Conservation (phyloP, 768 basidiomycete genomes). For the Xerocomellus amylosporus region DNA sequence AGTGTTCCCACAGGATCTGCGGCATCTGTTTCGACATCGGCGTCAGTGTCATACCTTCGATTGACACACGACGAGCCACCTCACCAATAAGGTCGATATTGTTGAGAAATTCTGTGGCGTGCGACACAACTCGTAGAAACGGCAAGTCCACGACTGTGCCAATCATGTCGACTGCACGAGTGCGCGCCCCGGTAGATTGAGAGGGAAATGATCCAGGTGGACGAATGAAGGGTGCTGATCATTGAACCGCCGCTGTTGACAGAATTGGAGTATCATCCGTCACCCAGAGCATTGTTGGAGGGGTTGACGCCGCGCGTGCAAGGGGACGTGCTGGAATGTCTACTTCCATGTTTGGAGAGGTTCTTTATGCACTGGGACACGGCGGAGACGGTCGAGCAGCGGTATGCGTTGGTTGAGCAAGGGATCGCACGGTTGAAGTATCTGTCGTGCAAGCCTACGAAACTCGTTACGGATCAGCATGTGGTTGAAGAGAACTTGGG, state of each 20-base stretch:
- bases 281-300: constrained; percentile 16
- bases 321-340: constrained; percentile 10
- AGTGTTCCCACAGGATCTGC: too few relatives aligned
- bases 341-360: constrained; percentile 20
- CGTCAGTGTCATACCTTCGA: too few relatives aligned
- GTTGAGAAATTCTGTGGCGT: too few relatives aligned
- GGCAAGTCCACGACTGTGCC: too few relatives aligned
- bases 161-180: too few relatives aligned
- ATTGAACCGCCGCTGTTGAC: constrained; percentile 17
- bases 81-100: too few relatives aligned
- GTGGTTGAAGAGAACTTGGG: constrained; percentile 18
- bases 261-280: constrained; percentile 24
- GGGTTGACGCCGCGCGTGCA: constrained; percentile 21
- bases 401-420: constrained; percentile 12
- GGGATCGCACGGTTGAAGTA: constrained; percentile 14
- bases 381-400: constrained; percentile 23
- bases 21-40: too few relatives aligned
- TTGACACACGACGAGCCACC: too few relatives aligned
- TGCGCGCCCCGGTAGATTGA: too few relatives aligned
- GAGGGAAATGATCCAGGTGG: too few relatives aligned
- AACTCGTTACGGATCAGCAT: constrained; percentile 5
- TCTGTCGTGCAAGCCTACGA: constrained; percentile 24
- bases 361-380: constrained; percentile 26
- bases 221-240: too few relatives aligned
- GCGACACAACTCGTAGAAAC: too few relatives aligned